These are phyloP conservation scores for Fusarium buharicum DNA, from an alignment of 2,329 filamentous ascomycete species.

Conservation along the genomic window DNA sequence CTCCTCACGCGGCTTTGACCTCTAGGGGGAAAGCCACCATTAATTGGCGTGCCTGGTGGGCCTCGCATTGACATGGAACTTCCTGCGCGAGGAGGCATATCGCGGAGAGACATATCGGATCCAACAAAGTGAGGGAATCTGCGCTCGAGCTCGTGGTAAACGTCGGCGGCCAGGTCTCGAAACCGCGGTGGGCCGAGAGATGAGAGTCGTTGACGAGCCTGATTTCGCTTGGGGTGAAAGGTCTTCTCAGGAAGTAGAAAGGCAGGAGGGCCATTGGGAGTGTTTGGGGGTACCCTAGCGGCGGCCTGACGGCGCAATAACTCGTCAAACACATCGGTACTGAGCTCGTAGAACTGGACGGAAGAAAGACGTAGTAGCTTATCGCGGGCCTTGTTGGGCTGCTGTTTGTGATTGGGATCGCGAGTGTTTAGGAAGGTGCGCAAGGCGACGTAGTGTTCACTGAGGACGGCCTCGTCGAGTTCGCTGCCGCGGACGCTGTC, in stretches of 20 bases:
- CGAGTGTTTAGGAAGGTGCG: constrained; percentile 80
- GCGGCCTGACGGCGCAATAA: constrained; percentile 84
- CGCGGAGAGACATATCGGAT: constrained; percentile 71
- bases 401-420: constrained; percentile 78
- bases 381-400: constrained; percentile 89
- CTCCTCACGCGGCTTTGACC: constrained; percentile 64
- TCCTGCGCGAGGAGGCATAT: constrained; percentile 70
- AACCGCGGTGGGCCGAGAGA: constrained; percentile 89
- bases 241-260: constrained; percentile 85
- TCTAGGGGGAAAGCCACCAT: constrained; percentile 64
- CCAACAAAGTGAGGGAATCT: constrained; percentile 84
- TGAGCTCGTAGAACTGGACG: constrained; percentile 96
- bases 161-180: constrained; percentile 91
- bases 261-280: constrained; percentile 67
- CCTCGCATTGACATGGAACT: constrained; percentile 74
- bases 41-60: constrained; percentile 71
- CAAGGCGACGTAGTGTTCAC: constrained; percentile 84
- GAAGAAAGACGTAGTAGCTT: constrained; percentile 90
- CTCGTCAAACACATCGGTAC: constrained; percentile 97
- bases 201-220: constrained; percentile 94
- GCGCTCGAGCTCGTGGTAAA: constrained; percentile 93
- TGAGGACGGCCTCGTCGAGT: constrained; percentile 69
- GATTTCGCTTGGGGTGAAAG: constrained; percentile 97
- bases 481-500: constrained; percentile 69
- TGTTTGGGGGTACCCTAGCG: constrained; percentile 64